Conservation (phyloP, 2,329 filamentous ascomycete genomes). For the Colletotrichum cuscutae region DNA sequence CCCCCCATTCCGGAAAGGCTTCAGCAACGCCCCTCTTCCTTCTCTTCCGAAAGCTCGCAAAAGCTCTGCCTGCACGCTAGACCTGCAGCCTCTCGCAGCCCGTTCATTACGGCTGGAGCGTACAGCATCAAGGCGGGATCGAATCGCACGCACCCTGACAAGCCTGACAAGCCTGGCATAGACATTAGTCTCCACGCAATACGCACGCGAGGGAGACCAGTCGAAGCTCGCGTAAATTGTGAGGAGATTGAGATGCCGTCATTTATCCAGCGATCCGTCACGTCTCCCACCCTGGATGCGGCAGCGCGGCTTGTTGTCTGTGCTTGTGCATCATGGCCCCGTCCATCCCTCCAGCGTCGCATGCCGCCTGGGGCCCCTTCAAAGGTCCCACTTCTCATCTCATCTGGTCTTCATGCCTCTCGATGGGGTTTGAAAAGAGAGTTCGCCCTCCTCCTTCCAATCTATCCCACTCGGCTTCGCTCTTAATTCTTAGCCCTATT, state of each 20-base stretch:
- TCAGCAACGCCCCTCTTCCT: background rate
- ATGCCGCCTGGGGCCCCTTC: slow-evolving; percentile 10
- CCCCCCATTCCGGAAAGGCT: slow-evolving; percentile 5
- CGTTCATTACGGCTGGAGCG: background rate
- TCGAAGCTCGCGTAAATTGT: slow-evolving; percentile 2
- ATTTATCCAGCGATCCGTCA: background rate
- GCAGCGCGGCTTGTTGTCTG: slow-evolving; percentile 11
- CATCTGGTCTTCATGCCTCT: slow-evolving; percentile 10
- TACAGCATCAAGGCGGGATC: background rate
- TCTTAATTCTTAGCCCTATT: background rate
- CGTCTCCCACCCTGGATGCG: slow-evolving; percentile 3
- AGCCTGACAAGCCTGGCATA: background rate
- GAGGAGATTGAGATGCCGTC: slow-evolving; percentile 1
- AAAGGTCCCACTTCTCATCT: slow-evolving; percentile 4
- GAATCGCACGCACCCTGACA: background rate
- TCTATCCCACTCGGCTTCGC: background rate
- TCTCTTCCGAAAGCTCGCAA: background rate
- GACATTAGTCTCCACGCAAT: background rate
- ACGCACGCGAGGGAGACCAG: background rate
- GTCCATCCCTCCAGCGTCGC: slow-evolving; percentile 17
- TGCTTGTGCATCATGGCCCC: slow-evolving; percentile 21
- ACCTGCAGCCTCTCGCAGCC: background rate
- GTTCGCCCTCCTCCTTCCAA: background rate
- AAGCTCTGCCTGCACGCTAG: background rate
- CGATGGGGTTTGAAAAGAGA: slow-evolving; percentile 15